phyloP scores from a whole-genome alignment of 257 asterid genomes.

The Capsicum rhomboideum region DNA sequence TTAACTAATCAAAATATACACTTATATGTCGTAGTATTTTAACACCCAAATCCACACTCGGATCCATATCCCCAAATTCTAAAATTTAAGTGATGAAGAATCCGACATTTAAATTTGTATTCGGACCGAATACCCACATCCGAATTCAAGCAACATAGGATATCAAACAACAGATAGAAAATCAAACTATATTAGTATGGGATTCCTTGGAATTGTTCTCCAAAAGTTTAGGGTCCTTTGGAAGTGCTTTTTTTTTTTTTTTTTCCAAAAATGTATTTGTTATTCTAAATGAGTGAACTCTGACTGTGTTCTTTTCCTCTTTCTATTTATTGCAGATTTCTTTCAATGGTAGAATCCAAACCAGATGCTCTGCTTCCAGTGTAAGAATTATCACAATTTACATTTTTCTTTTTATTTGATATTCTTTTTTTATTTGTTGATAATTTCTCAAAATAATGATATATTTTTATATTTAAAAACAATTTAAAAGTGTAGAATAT shows the following conservation, averaged over 20 bases:
- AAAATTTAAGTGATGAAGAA: not conserved
- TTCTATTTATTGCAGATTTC: slow-evolving; percentile 28
- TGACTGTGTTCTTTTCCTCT: not conserved
- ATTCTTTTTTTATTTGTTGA: not conserved
- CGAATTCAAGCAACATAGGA: not conserved
- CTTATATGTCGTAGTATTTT: not conserved
- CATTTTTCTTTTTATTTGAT: not conserved
- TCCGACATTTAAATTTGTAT: not conserved
- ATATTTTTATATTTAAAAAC: not conserved
- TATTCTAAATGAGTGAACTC: not conserved
- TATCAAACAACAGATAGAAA: not conserved
- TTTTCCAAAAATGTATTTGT: no score
- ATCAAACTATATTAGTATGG: no score
- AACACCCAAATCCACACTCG: not conserved
- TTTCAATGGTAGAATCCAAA: slow-evolving; percentile 45
- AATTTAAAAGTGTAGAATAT: no score
- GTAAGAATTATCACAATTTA: slow-evolving; percentile 28
- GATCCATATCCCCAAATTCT: no score
- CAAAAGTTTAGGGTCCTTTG: no score
- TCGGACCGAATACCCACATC: not conserved
- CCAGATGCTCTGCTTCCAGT: slow-evolving; percentile 76
- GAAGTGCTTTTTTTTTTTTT: no score
- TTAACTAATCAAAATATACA: not conserved
- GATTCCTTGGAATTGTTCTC: no score
- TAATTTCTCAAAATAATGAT: not conserved